Evolutionary conservation across 2,329 filamentous ascomycete species (phyloP), one percentile per base, ranked within the genome.

Genomic region (Trichoderma atrobrunneum): DNA sequence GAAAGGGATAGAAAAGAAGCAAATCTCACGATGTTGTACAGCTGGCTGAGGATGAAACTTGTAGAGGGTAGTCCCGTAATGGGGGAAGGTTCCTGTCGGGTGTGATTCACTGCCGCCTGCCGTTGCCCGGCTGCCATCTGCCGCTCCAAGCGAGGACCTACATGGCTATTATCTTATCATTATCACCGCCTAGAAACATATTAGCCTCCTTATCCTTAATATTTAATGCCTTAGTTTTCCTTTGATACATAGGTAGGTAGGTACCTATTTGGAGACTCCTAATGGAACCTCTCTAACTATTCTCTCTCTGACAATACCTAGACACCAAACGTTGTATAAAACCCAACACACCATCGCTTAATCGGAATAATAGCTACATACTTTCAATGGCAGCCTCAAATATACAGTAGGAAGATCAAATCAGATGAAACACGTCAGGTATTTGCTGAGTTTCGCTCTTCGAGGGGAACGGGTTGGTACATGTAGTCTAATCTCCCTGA

Each of bases 51-150:
- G 21, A 54, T 70, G 56, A 36, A 70, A 70, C 30, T 28, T 16
- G 30, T 18, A 36, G 18, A 12, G 18, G 32, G 18, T 7, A 21
- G 28, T 12, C 16, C 7, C 16, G 16, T 24, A n/a, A 32, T 7
- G 54, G 18, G 36, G 36, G 66, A 61, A 69, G 26, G 66, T 39
- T 30, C 36, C 36, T 62, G 6, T 43, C 39, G 39, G 39, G 26
- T n/a, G 26, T 48, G 48, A 59, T 65, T 66, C 61, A 71, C 61
- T 34, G 36, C 61, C 54, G 54, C 59, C 69, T 32, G 69, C 61
- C 16, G 61, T 21, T 66, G 62, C 69, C 69, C 60, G 60, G 28
- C 21, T 36, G 30, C 16, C 65, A 61, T 21, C 21, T 36, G 30
- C 16, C 65, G 51, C 28, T 36, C 21, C 24, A 51, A 8, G 21